Base-by-base conservation (phyloP, 2,329 filamentous ascomycete genomes). In the Tricladium varicosporioides region DNA sequence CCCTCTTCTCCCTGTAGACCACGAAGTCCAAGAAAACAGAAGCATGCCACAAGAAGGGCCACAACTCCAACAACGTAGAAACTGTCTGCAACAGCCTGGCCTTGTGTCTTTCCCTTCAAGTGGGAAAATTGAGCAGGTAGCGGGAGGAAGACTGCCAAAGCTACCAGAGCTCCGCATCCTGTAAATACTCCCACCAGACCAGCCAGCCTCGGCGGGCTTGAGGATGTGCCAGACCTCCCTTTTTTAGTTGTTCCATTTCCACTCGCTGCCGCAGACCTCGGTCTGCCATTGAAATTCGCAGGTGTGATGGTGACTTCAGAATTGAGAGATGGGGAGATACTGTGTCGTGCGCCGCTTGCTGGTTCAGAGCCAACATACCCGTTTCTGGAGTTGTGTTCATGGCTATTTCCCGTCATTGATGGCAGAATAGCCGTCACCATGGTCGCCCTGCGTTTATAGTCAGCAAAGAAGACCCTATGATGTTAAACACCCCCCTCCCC, bases 371-470 rank as follows among this genome's bases (percentile, higher is more conserved):
- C 50, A 45, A 48, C 48, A 13, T 48, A n/a, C 15, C 16, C 43
- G 48, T 60, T 65, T 69, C 60, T 58, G 68, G 59, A 53, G 61
- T 58, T 48, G 51, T 32, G 53, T 51, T 64, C 61, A 56, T 56
- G 64, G 43, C 68, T 42, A 56, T 62, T 81, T 60, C 81, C 80
- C 5, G 84, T 86, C 63, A 88, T 74, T 10, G 82, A 86, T 1
- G 94, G 94, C 19, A 99, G 79, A 47, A 96, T 91, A 2, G 94
- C 94, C 8, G 94, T 97, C 16, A 99, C 94, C 94, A 99, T 99
- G 1, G 94, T 97, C 13, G 92, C 82, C 5, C 82, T 85, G 54
- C 10, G 59, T 15, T 47, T 46, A 14, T 27, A 40, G 18, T 36
- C 5, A 54, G 53, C 46, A 58, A 52, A 33, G 15, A 44, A 52